Evolutionary conservation across 768 basidiomycete species (phyloP).

Genomic region (Suillus cothurnatus): DNA sequence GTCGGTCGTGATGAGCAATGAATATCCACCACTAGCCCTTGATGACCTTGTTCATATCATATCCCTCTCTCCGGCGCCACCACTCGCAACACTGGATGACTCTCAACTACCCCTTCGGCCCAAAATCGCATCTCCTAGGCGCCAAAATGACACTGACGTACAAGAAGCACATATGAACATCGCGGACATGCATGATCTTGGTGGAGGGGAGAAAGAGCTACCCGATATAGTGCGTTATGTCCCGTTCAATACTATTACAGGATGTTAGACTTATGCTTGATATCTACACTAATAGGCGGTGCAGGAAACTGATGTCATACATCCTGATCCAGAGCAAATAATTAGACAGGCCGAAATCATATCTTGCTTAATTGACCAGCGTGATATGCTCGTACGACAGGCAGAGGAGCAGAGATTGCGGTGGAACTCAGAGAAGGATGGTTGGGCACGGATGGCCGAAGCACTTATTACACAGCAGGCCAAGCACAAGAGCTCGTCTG

Average conservation of each 20-base stretch:
- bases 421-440: slow-evolving; percentile 63
- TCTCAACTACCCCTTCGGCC: slow-evolving; percentile 19
- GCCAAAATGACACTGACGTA: slow-evolving; percentile 50
- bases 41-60: slow-evolving; percentile 58
- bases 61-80: slow-evolving; percentile 51
- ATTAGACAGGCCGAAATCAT: slow-evolving; percentile 65
- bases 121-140: slow-evolving; percentile 35
- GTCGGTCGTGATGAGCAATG: slow-evolving; percentile 31
- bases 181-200: slow-evolving; percentile 42
- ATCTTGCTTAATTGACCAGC: slow-evolving; percentile 53
- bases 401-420: slow-evolving; percentile 59
- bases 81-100: slow-evolving; percentile 19
- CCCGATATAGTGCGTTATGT: slow-evolving; percentile 55
- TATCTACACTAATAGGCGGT: slow-evolving; percentile 40
- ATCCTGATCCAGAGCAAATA: slow-evolving; percentile 49
- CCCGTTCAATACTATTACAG: slow-evolving; percentile 15
- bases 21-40: slow-evolving; percentile 46
- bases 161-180: slow-evolving; percentile 49
- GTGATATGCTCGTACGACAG: slow-evolving; percentile 55
- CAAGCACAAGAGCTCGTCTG: slow-evolving; percentile 37
- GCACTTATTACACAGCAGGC: slow-evolving; percentile 56
- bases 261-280: not conserved
- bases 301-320: slow-evolving; percentile 44
- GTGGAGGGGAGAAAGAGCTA: slow-evolving; percentile 51
- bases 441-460: slow-evolving; percentile 69